Evolutionary conservation across 768 basidiomycete species (phyloP).

Genomic region (Pleurotus salmoneostramineus): DNA sequence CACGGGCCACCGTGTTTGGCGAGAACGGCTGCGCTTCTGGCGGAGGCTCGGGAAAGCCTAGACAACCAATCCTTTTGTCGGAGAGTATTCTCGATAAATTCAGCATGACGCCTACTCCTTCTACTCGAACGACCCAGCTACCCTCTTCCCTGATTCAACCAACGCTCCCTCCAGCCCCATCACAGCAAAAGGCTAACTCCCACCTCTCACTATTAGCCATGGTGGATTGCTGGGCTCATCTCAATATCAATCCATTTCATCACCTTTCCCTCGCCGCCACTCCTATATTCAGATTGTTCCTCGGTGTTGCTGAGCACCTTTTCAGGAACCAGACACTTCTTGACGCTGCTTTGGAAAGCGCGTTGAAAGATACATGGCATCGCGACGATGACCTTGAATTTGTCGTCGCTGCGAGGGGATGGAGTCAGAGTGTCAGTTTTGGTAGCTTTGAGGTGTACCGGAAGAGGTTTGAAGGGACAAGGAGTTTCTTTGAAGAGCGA

Average conservation of each 20-base stretch:
- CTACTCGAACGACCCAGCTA: background rate
- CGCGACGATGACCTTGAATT: constrained; percentile 92
- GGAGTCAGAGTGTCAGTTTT: constrained; percentile 94
- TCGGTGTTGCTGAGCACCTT: constrained; percentile 94
- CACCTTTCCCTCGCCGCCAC: constrained; percentile 94
- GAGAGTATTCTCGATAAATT: constrained; percentile 88
- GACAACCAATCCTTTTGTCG: constrained; percentile 74
- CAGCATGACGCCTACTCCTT: constrained; percentile 52
- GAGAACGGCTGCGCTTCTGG: constrained; percentile 14
- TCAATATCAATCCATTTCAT: constrained; percentile 83
- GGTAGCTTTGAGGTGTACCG: constrained; percentile 89
- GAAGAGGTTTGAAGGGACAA: constrained; percentile 74
- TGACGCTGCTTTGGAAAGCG: constrained; percentile 68
- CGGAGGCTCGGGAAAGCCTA: constrained; percentile 16
- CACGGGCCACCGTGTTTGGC: constrained; percentile 75
- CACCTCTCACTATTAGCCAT: constrained; percentile 94
- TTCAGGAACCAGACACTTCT: constrained; percentile 70
- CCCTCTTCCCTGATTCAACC: constrained; percentile 1
- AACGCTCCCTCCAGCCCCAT: background rate
- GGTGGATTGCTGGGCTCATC: constrained; percentile 96
- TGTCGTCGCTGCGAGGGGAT: constrained; percentile 87
- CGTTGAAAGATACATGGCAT: constrained; percentile 72
- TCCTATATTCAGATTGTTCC: constrained; percentile 93
- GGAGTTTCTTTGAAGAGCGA: constrained; percentile 77
- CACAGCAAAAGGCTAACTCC: constrained; percentile 48